These are phyloP conservation scores for Vararia minispora DNA, from an alignment of 768 basidiomycete genomes.

Conservation along the genomic window DNA sequence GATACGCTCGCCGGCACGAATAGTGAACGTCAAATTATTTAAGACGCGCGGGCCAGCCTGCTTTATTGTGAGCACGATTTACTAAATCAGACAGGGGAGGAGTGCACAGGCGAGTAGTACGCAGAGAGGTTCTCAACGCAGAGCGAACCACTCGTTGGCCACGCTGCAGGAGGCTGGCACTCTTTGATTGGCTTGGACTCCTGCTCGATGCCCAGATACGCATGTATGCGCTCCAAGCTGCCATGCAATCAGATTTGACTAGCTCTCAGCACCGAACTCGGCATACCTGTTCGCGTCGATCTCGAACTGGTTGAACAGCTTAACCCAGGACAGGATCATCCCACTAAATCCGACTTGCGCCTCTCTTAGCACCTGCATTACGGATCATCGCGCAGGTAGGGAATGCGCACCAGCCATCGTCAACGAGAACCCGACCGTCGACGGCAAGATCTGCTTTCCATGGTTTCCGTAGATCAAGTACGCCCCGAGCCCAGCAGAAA, in stretches of 20 bases:
- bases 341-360: slow-evolving; percentile 38
- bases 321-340: slow-evolving; percentile 40
- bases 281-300: slow-evolving; percentile 31
- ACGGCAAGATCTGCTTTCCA: slow-evolving; percentile 24
- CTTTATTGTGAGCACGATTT: too few relatives aligned
- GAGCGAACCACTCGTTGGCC: slow-evolving; percentile 50
- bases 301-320: slow-evolving; percentile 33
- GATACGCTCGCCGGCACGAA: slow-evolving; percentile 46
- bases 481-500: slow-evolving; percentile 36
- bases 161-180: slow-evolving; percentile 47
- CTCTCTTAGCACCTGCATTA: neutral
- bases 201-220: slow-evolving; percentile 44
- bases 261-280: too few relatives aligned
- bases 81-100: too few relatives aligned
- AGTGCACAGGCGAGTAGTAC: slow-evolving; percentile 34
- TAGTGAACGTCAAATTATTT: slow-evolving; percentile 37
- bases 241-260: too few relatives aligned
- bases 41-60: slow-evolving; percentile 48
- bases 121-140: slow-evolving; percentile 41
- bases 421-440: slow-evolving; percentile 28
- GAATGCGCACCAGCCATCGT: slow-evolving; percentile 29
- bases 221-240: slow-evolving; percentile 40
- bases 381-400: neutral
- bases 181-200: slow-evolving; percentile 31
- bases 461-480: slow-evolving; percentile 37